Percentiles rank a stretch among this genome's conserved stretches.
phyloP scores from a whole-genome alignment of 116 monocot species.

The Zostera marina region DNA sequence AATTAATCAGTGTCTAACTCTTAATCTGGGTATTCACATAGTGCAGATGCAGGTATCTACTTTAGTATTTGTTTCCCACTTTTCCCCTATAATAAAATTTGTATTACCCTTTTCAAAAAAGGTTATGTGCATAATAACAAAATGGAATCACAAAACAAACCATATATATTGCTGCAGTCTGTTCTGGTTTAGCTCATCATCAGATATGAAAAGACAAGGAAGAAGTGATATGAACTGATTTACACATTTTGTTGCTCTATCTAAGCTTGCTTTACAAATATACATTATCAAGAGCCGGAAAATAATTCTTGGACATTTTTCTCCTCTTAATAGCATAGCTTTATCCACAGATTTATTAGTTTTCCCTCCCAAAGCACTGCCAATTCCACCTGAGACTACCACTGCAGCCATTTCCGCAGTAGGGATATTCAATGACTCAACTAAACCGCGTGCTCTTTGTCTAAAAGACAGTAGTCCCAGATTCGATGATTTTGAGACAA shows the following conservation, averaged over 20 bases:
- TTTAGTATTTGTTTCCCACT: too few species aligned
- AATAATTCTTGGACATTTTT: conserved; percentile 65
- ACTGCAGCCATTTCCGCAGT: conserved; percentile 99
- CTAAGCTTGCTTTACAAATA: conserved; percentile 61
- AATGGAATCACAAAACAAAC: conserved; percentile 18
- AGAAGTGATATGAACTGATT: conserved; percentile 73
- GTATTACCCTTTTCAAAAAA: background rate
- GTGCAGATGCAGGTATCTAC: too few species aligned
- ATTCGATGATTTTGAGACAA: conserved; percentile 24
- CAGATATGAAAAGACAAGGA: conserved; percentile 57
- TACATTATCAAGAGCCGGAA: conserved; percentile 77
- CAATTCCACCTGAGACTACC: conserved; percentile 81
- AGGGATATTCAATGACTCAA: conserved; percentile 97
- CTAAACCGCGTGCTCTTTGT: conserved; percentile 92
- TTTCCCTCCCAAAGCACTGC: conserved; percentile 74
- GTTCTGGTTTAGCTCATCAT: conserved; percentile 91
- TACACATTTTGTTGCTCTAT: conserved; percentile 58
- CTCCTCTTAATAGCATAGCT: conserved; percentile 91
- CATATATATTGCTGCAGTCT: conserved; percentile 80
- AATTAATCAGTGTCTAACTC: too few species aligned
- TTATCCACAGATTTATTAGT: conserved; percentile 69
- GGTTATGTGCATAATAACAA: conserved; percentile 1
- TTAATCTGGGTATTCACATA: too few species aligned
- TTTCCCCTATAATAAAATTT: background rate
- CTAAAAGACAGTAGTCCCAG: conserved; percentile 52